Base-by-base conservation (phyloP, 2,329 filamentous ascomycete species). In the Curvularia sp. region DNA sequence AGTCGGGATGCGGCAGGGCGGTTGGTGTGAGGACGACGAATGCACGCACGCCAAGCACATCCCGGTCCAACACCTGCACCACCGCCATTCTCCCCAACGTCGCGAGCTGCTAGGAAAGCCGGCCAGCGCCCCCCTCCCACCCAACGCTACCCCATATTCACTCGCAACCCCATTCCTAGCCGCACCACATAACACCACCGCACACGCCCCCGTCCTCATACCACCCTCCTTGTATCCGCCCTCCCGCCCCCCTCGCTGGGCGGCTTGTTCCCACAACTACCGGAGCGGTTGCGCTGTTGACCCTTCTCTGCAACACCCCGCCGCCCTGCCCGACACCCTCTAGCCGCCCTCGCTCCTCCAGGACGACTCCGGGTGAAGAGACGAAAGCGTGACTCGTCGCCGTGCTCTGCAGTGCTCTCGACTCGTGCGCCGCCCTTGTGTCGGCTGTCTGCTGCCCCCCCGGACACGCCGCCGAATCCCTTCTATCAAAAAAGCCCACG, bases 401-500 rank as follows among this genome's bases (percentile, higher is more conserved):
- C 13, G 39, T 42, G 34, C 47, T 38, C 18, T 21, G 36, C 34
- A 34, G 49, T 51, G 36, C 18, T 32, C 23, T 42, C 49, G 36
- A 28, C 15, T 42, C 36, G 49, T 51, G 49, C 36, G 49, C 47
- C 47, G n/a, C 47, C 34, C 46, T 49, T 9, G 19, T 30, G 15
- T 38, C 47, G 47, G 47, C 47, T 49, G 19, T 51, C 66, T 60
- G 53, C 63, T 53, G 55, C 53, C 42, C 50, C 53, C 42, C 50
- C 57, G 46, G 28, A 36, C 32, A 49, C 47, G 47, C 47, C 47
- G 47, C 34, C 47, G 32, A 49, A 27, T 38, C 32, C 21, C 47
- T 49, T 15, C 21, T 49, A 49, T 49, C 60, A 55, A 64, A 66
- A 66, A 68, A 63, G 57, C 57, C 65, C 61, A 62, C 49, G 43